These are phyloP conservation scores for Yamadazyma kanchanaburiensis DNA, from an alignment of 1,139 yeast species.

Conservation along the genomic window DNA sequence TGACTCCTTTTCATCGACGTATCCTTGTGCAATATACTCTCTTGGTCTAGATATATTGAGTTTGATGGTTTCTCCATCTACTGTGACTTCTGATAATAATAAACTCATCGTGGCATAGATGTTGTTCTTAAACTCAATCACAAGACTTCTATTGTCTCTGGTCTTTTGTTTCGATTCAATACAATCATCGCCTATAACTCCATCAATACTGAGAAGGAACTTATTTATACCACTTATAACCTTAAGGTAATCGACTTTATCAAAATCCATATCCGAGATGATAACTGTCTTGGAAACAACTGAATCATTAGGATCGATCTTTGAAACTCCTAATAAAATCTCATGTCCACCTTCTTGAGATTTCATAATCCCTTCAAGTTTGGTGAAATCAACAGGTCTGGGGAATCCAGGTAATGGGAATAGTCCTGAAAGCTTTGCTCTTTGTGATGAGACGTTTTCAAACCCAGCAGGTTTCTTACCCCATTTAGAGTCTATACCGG, in stretches of 20 bases:
- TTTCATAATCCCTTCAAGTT: conserved; percentile 47
- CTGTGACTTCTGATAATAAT: conserved; percentile 36
- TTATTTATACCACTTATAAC: conserved; percentile 42
- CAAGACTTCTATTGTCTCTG: conserved; percentile 33
- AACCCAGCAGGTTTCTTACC: conserved; percentile 73
- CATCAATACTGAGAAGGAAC: conserved; percentile 35
- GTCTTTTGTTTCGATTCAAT: conserved; percentile 33
- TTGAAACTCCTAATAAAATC: conserved; percentile 35
- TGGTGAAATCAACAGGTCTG: conserved; percentile 52
- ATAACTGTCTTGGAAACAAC: conserved; percentile 48
- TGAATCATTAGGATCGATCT: conserved; percentile 52
- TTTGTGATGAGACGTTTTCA: conserved; percentile 70
- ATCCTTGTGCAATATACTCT: conserved; percentile 52
- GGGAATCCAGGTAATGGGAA: conserved; percentile 77
- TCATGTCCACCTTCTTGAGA: conserved; percentile 37
- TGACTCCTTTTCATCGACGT: conserved; percentile 11
- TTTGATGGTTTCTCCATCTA: conserved; percentile 13
- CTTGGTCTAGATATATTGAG: conserved; percentile 52
- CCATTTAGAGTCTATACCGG: conserved; percentile 60
- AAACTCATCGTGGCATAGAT: conserved; percentile 59
- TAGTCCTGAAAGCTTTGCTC: conserved; percentile 79
- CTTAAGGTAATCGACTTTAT: conserved; percentile 35
- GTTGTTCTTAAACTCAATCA: conserved; percentile 52
- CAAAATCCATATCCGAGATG: conserved; percentile 44
- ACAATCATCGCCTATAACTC: conserved; percentile 20